Evolutionary conservation across 495 filamentous ascomycete species (phyloP).

Genomic region (Podospora anserina): DNA sequence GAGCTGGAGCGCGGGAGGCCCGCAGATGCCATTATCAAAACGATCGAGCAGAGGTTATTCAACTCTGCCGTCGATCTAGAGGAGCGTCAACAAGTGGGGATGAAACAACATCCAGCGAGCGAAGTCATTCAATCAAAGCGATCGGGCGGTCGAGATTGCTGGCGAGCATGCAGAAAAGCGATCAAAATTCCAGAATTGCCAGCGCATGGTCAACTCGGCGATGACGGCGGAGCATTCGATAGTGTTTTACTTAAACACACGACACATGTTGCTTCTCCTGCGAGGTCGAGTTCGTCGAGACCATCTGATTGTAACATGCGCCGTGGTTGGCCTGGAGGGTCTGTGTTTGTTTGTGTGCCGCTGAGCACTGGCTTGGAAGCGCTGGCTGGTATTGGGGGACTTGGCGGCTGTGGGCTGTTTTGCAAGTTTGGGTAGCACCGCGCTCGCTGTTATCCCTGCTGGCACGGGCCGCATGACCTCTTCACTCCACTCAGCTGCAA

Average conservation of each 20-base stretch:
- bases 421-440: neutral
- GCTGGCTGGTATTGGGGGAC: neutral
- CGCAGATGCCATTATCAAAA: slow-evolving; percentile 24
- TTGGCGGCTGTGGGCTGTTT: slow-evolving; percentile 1
- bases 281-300: neutral
- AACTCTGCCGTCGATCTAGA: neutral
- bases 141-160: neutral
- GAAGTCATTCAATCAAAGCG: neutral
- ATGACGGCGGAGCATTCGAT: neutral
- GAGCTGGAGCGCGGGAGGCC: slow-evolving; percentile 26
- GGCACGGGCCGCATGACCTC: slow-evolving; percentile 2
- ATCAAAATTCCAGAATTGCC: slow-evolving; percentile 1
- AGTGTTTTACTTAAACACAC: slow-evolving; percentile 3
- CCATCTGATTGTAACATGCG: slow-evolving; percentile 9
- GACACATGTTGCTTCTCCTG: neutral
- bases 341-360: neutral
- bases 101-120: neutral
- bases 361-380: neutral
- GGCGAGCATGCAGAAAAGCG: neutral
- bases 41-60: neutral
- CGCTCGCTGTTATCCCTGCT: slow-evolving; percentile 2
- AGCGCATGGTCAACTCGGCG: neutral
- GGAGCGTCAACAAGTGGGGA: slow-evolving; percentile 5
- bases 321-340: slow-evolving; percentile 9
- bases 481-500: neutral